A percentile compares a stretch with the other conserved stretches of the same genome.
Evolutionary conservation across 495 filamentous ascomycete genomes (phyloP).

Genomic region (Wilcoxina mikolae): DNA sequence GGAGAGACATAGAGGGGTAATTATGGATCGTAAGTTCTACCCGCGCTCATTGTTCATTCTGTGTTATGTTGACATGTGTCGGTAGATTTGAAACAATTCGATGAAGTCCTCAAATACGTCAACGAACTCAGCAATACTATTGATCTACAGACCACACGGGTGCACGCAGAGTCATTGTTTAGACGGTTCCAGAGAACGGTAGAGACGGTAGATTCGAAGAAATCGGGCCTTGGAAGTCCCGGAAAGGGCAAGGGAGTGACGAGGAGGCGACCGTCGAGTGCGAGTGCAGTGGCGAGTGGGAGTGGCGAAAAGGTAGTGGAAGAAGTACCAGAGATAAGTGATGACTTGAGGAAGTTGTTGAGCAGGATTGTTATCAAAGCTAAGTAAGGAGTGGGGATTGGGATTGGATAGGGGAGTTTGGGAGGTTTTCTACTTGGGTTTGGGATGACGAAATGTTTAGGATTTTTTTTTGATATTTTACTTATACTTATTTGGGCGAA

Average conservation of each 20-base stretch:
- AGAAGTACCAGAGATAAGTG: constrained; percentile 42
- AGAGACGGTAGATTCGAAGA: constrained; percentile 54
- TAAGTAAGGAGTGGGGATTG: not conserved
- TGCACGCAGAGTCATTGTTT: constrained; percentile 79
- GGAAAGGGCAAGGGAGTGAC: constrained; percentile 1
- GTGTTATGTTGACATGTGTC: not conserved
- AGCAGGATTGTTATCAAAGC: constrained; percentile 45
- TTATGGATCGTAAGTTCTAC: constrained; percentile 55
- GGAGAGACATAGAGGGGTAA: constrained; percentile 87
- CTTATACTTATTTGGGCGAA: no score
- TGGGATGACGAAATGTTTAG: no score
- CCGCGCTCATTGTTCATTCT: not conserved
- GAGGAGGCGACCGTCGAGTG: constrained; percentile 11
- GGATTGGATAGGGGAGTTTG: no score
- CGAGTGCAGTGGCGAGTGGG: constrained; percentile 8
- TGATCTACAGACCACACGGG: constrained; percentile 66
- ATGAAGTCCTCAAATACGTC: constrained; percentile 95
- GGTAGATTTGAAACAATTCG: constrained; percentile 68
- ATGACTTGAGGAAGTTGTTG: constrained; percentile 62
- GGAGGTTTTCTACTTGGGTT: no score
- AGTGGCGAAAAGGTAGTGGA: constrained; percentile 26
- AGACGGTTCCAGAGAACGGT: constrained; percentile 71
- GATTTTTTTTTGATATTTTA: no score
- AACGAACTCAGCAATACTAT: constrained; percentile 92
- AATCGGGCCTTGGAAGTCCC: constrained; percentile 20